A percentile compares a stretch with the other conserved stretches of the same genome.
These are phyloP conservation scores for Phaeotremella skinneri DNA, from an alignment of 768 basidiomycete genomes.

Conservation along the genomic window DNA sequence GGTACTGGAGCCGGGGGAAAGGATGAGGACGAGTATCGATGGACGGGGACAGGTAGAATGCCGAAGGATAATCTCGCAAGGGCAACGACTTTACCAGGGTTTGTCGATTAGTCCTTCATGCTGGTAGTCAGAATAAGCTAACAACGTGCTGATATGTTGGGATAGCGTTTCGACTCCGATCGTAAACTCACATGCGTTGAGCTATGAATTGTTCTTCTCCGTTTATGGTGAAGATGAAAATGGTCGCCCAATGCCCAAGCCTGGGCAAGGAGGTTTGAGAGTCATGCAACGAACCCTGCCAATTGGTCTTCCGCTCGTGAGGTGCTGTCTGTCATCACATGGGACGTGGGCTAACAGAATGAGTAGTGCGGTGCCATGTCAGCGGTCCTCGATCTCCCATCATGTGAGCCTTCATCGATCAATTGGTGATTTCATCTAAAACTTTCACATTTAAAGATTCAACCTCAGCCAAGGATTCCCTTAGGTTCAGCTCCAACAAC, in stretches of 20 bases:
- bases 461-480: background rate
- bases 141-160: background rate
- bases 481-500: background rate
- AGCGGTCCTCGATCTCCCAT: slow-evolving; percentile 13
- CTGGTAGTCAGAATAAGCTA: background rate
- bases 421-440: background rate
- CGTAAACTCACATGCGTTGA: slow-evolving; percentile 26
- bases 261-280: slow-evolving; percentile 26
- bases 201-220: slow-evolving; percentile 35
- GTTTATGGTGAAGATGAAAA: slow-evolving; percentile 27
- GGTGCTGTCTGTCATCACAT: background rate
- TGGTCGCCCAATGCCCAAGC: slow-evolving; percentile 17
- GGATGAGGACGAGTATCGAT: slow-evolving; percentile 21
- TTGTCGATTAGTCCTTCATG: background rate
- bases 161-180: slow-evolving; percentile 34
- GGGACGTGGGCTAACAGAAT: background rate
- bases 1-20: slow-evolving; percentile 18
- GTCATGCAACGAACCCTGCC: slow-evolving; percentile 27
- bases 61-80: slow-evolving; percentile 33
- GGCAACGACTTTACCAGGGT: slow-evolving; percentile 35
- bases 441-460: background rate
- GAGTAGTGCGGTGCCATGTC: slow-evolving; percentile 20
- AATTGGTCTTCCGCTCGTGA: slow-evolving; percentile 25
- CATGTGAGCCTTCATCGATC: slow-evolving; percentile 9
- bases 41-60: slow-evolving; percentile 28